Evolutionary conservation across 73 alveolate species (phyloP), one percentile per base, ranked within the genome.

Genomic region (Chromera velia): DNA sequence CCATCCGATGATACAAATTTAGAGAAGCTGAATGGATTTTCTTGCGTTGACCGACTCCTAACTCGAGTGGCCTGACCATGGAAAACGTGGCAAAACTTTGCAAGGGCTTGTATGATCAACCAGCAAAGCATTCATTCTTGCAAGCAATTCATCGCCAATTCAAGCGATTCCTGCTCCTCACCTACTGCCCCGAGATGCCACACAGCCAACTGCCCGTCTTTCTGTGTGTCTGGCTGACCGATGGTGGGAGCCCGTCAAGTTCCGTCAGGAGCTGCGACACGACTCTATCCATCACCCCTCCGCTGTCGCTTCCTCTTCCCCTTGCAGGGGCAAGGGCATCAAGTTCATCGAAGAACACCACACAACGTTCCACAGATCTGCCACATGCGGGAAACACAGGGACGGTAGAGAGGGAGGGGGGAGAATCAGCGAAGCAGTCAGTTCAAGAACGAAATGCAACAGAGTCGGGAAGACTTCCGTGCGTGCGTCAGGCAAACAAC

Each of bases 341-440:
- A 29, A 93, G 75, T 81, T 93, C 96, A 75, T 93, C 98, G 75
- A 93, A 93, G 90, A 93, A 93, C 49, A 93, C 34, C 31, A 93
- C 93, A 86, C 98, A 93, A 26, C 96, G 96, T 27, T 90, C 86
- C 86, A 89, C 72, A 32, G 90, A 92, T 48, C 96, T 76, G 47
- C 72, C 84, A 24, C 49, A n/a, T n/a, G n/a, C n/a, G n/a, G n/a
- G n/a, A n/a, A n/a, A n/a, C n/a, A n/a, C n/a, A n/a, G n/a, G n/a
- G n/a, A n/a, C n/a, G n/a, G n/a, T n/a, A n/a, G n/a, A n/a, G n/a
- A n/a, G n/a, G n/a, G n/a, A n/a, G n/a, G n/a, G n/a, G n/a, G n/a
- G n/a, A n/a, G n/a, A n/a, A n/a, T n/a, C n/a, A n/a, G n/a, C n/a
- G n/a, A n/a, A n/a, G n/a, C n/a, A n/a, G n/a, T n/a, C n/a, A n/a